Percentiles rank a stretch among this genome's conserved stretches.
phyloP scores from a whole-genome alignment of 2,329 filamentous ascomycete genomes.

The Calonectria hawksworthii region DNA sequence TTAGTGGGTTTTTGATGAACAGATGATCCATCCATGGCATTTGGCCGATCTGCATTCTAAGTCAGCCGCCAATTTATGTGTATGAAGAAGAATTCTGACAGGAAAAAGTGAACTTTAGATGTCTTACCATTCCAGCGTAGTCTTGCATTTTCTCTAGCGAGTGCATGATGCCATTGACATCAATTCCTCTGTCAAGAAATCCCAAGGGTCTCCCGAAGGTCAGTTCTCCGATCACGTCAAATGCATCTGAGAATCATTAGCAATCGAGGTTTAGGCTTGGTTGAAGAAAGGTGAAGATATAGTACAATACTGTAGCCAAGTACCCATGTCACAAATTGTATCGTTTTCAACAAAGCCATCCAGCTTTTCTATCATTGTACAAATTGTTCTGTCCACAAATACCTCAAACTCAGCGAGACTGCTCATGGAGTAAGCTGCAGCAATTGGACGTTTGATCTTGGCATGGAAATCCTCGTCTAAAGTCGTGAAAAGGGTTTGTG shows the following conservation, averaged over 20 bases:
- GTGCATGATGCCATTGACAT: conserved; percentile 79
- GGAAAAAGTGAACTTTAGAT: not conserved
- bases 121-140: conserved; percentile 74
- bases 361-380: not conserved
- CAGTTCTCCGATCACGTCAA: conserved; percentile 83
- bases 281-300: not conserved
- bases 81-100: not conserved
- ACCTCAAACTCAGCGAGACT: conserved; percentile 2
- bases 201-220: conserved; percentile 82
- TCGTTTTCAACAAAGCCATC: not conserved
- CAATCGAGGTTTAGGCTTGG: not conserved
- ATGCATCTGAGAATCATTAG: conserved; percentile 63
- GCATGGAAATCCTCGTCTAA: conserved; percentile 10
- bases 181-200: conserved; percentile 79
- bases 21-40: conserved; percentile 1
- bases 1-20: conserved; percentile 81
- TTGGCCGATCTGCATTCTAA: not conserved
- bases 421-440: conserved; percentile 1
- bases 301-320: conserved; percentile 7
- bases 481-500: conserved; percentile 4
- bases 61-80: not conserved
- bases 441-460: conserved; percentile 5
- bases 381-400: conserved; percentile 5
- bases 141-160: conserved; percentile 75
- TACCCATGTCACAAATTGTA: not conserved